Percentiles rank a stretch among this genome's conserved stretches.
Conservation (phyloP, 495 filamentous ascomycete genomes). For the Talaromyces ruber region DNA sequence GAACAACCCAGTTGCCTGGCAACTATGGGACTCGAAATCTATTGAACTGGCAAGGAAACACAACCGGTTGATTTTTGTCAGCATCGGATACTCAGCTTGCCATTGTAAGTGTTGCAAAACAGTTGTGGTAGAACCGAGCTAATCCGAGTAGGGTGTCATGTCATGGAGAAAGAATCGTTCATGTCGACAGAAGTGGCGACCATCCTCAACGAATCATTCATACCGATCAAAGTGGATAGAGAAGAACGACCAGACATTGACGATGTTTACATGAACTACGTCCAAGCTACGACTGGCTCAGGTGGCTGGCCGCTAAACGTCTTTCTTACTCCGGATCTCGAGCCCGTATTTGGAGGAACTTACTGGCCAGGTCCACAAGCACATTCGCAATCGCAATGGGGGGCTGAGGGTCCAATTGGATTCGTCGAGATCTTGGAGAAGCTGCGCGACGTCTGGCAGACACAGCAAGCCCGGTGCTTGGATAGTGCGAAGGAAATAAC, state of each 20-base stretch:
- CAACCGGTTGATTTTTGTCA: constrained; percentile 85
- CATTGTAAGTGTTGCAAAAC: constrained; percentile 83
- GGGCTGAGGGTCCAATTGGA: constrained; percentile 48
- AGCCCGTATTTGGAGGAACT: constrained; percentile 92
- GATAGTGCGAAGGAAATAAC: constrained; percentile 77
- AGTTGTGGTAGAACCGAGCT: too few relatives aligned
- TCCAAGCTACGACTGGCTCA: constrained; percentile 84
- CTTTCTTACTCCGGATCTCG: constrained; percentile 85
- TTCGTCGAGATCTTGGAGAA: constrained; percentile 81
- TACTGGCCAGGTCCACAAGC: constrained; percentile 84
- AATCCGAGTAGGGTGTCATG: constrained; percentile 63
- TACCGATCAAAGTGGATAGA: constrained; percentile 88
- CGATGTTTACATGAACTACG: constrained; percentile 97
- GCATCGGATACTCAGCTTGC: constrained; percentile 92
- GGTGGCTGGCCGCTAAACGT: constrained; percentile 97
- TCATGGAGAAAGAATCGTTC: constrained; percentile 93
- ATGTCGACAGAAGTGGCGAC: constrained; percentile 70
- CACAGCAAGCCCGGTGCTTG: constrained; percentile 71
- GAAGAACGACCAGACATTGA: constrained; percentile 95
- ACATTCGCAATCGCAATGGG: constrained; percentile 22
- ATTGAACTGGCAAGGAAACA: constrained; percentile 66
- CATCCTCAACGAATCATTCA: constrained; percentile 78
- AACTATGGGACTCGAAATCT: constrained; percentile 73
- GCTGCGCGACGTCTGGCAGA: constrained; percentile 71
- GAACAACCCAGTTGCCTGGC: constrained; percentile 88